Percentiles rank a stretch among this genome's conserved stretches.
phyloP scores from a whole-genome alignment of 345 rosid species.

The Raphanus sativus region DNA sequence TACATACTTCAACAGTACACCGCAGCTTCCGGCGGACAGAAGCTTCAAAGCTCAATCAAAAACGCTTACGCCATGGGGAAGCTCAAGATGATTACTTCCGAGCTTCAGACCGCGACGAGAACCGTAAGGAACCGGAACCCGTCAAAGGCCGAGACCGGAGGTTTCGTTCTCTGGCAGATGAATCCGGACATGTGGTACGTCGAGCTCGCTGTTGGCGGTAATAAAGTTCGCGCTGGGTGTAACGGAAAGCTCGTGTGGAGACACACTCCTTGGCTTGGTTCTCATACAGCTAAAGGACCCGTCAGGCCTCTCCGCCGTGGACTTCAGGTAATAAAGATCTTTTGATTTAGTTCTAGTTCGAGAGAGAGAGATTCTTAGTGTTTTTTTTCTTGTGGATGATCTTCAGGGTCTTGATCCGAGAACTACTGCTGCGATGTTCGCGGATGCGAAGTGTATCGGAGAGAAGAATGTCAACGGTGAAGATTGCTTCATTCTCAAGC shows the following conservation, averaged over 20 bases:
- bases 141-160: conserved; percentile 69
- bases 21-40: conserved; percentile 89
- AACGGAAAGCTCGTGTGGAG: conserved; percentile 92
- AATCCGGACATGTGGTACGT: conserved; percentile 97
- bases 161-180: conserved; percentile 98
- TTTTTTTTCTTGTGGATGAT: conserved; percentile 11
- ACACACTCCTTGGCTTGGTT: conserved; percentile 94
- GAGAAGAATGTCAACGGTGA: conserved; percentile 78
- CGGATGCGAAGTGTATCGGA: conserved; percentile 83
- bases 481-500: conserved; percentile 88
- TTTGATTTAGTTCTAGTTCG: not conserved
- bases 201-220: conserved; percentile 81
- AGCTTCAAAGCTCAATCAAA: conserved; percentile 67
- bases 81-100: conserved; percentile 72
- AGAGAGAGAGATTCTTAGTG: not conserved
- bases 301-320: conserved; percentile 89
- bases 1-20: conserved; percentile 89
- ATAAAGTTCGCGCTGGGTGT: conserved; percentile 88
- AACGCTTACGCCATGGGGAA: conserved; percentile 93
- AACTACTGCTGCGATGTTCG: conserved; percentile 75
- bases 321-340: conserved; percentile 58
- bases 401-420: conserved; percentile 93
- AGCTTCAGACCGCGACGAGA: conserved; percentile 67
- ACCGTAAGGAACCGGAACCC: conserved; percentile 66
- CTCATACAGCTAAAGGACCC: conserved; percentile 87